These are phyloP conservation scores for Veloboletus limbatus DNA, from an alignment of 1,284 basidiomycete genomes.

Conservation along the genomic window DNA sequence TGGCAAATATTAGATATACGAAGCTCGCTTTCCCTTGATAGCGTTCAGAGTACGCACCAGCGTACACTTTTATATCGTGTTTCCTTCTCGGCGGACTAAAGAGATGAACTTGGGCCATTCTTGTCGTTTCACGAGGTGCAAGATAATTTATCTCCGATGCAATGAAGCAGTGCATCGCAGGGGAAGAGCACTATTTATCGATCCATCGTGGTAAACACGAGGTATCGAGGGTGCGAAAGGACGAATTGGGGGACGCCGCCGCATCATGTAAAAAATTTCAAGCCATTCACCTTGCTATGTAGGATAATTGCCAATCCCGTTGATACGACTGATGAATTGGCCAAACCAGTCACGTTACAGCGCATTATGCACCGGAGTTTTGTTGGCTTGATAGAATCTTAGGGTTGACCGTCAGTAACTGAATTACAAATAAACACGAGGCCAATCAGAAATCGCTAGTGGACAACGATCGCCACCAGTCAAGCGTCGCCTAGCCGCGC, in stretches of 20 bases:
- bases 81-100: constrained; percentile 20
- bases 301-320: constrained; percentile 7
- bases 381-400: constrained; percentile 16
- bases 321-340: constrained; percentile 7
- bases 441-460: constrained; percentile 11
- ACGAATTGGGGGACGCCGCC: constrained; percentile 14
- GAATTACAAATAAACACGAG: constrained; percentile 23
- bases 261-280: constrained; percentile 15
- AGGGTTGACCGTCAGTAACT: constrained; percentile 16
- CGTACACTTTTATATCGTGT: constrained; percentile 7
- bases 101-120: constrained; percentile 18
- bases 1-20: constrained; percentile 16
- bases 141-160: constrained; percentile 33
- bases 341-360: constrained; percentile 6
- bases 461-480: constrained; percentile 21
- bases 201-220: constrained; percentile 35
- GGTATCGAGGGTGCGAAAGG: constrained; percentile 21
- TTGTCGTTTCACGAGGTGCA: constrained; percentile 16
- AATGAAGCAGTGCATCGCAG: constrained; percentile 31
- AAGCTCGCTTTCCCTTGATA: constrained; percentile 8
- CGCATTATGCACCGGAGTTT: constrained; percentile 2
- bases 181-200: constrained; percentile 20
- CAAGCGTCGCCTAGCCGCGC: constrained; percentile 19
- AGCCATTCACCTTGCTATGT: constrained; percentile 14
- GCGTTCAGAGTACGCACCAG: constrained; percentile 2